A percentile compares a stretch with the other conserved stretches of the same genome.
Evolutionary conservation across 495 filamentous ascomycete species (phyloP).

Genomic region (Lasiosphaeria miniovina): DNA sequence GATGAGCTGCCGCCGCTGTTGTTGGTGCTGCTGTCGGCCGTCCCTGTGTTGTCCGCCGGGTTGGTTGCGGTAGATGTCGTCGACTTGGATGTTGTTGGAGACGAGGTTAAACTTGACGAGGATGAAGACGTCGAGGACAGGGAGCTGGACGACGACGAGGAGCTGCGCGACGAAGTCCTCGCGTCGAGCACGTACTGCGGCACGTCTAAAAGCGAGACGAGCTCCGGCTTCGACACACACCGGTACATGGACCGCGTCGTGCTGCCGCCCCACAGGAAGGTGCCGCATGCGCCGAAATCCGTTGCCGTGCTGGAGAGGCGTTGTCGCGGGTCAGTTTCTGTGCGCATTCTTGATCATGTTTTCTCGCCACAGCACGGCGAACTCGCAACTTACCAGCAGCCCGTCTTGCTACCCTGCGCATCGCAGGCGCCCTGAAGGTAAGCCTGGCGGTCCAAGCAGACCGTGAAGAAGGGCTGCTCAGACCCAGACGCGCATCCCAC

Average conservation of each 20-base stretch:
- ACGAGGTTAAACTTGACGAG: constrained; percentile 1
- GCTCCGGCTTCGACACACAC: constrained; percentile 23
- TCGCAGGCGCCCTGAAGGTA: constrained; percentile 24
- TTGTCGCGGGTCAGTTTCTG: background rate
- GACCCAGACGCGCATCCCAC: constrained; percentile 32
- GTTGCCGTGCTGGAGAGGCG: constrained; percentile 4
- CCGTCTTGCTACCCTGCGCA: constrained; percentile 22
- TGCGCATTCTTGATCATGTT: too few relatives aligned
- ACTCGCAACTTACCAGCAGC: constrained; percentile 37
- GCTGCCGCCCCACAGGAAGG: constrained; percentile 34
- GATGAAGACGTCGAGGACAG: constrained; percentile 11
- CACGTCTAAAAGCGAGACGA: constrained; percentile 31
- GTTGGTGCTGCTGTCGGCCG: constrained; percentile 1
- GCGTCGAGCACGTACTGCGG: constrained; percentile 32
- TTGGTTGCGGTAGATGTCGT: background rate
- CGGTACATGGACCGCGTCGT: constrained; percentile 34
- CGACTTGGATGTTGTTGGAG: background rate
- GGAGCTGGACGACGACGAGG: constrained; percentile 8
- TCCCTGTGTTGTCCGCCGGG: background rate
- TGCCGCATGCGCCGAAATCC: constrained; percentile 29
- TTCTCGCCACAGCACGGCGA: constrained; percentile 9
- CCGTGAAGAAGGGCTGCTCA: constrained; percentile 26
- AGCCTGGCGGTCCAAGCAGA: constrained; percentile 36
- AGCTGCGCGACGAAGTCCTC: constrained; percentile 7
- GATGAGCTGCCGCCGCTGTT: background rate